Conservation (phyloP, 1,284 basidiomycete species). For the Ganoderma meredithae region DNA sequence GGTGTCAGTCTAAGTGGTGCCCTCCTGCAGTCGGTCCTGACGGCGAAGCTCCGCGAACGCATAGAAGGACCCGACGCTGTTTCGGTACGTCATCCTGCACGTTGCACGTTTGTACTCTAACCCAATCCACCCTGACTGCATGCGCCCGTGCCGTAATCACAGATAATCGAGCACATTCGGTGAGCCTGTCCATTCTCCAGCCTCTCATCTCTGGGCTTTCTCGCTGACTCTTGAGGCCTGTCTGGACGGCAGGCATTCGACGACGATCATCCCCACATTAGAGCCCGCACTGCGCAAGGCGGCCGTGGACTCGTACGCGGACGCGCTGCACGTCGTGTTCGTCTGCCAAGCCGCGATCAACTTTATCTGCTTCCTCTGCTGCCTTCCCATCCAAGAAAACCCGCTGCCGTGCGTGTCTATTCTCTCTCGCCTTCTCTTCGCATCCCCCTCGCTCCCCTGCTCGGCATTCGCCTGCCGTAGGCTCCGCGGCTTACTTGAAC, state of each 20-base stretch:
- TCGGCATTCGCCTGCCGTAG: conserved; percentile 6
- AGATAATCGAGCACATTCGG: conserved; percentile 79
- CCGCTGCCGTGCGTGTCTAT: conserved; percentile 65
- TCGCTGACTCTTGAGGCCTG: conserved; percentile 10
- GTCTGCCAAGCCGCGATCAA: conserved; percentile 75
- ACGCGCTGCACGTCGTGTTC: conserved; percentile 88
- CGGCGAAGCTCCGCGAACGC: conserved; percentile 68
- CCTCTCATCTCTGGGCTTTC: conserved; percentile 8
- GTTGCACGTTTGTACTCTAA: neutral
- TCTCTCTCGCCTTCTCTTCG: conserved; percentile 17
- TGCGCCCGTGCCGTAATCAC: conserved; percentile 20
- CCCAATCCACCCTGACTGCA: neutral
- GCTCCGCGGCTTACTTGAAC: neutral
- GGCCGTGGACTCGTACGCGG: conserved; percentile 85
- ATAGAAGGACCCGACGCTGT: conserved; percentile 79
- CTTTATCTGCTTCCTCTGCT: conserved; percentile 67
- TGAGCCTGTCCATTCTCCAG: conserved; percentile 39
- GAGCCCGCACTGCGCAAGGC: conserved; percentile 65
- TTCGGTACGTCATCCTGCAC: conserved; percentile 54
- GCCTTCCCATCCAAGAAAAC: conserved; percentile 80
- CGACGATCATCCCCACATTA: conserved; percentile 79
- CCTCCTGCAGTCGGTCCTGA: conserved; percentile 78
- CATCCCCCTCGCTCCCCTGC: conserved; percentile 5
- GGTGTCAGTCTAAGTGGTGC: conserved; percentile 88
- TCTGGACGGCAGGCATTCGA: conserved; percentile 70